Percentiles rank a stretch among this genome's conserved stretches.
Conservation (phyloP, 768 basidiomycete genomes). For the Tubosaeta brunneosetosa region DNA sequence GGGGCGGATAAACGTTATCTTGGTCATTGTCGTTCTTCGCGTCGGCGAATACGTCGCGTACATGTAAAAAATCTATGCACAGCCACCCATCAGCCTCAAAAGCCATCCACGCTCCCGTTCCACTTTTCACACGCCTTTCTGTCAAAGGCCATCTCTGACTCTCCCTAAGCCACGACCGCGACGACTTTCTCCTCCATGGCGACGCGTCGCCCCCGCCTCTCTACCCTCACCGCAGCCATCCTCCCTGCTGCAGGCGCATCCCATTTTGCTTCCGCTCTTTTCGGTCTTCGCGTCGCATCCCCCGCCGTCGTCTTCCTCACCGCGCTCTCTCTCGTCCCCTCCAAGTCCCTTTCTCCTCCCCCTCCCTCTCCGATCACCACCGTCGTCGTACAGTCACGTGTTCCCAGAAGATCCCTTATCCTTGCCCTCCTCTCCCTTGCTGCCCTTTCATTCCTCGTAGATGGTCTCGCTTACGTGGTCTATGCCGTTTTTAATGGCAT, state of each 20-base stretch:
- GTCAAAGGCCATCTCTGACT: slow-evolving; percentile 17
- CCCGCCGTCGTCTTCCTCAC: slow-evolving; percentile 62
- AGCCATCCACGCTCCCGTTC: slow-evolving; percentile 22
- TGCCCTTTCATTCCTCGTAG: slow-evolving; percentile 70
- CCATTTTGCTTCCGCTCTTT: slow-evolving; percentile 36
- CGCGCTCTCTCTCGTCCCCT: slow-evolving; percentile 54
- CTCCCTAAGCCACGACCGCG: slow-evolving; percentile 20
- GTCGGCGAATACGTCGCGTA: slow-evolving; percentile 2
- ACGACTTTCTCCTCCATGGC: slow-evolving; percentile 10
- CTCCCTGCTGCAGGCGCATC: slow-evolving; percentile 23
- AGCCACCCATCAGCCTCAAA: slow-evolving; percentile 31
- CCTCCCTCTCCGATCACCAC: slow-evolving; percentile 63
- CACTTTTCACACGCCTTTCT: slow-evolving; percentile 29
- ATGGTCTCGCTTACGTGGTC: slow-evolving; percentile 69
- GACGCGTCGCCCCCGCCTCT: slow-evolving; percentile 24
- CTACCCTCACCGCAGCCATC: slow-evolving; percentile 18
- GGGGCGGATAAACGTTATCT: slow-evolving; percentile 9
- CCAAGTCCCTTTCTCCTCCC: slow-evolving; percentile 40
- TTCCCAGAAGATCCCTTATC: slow-evolving; percentile 75
- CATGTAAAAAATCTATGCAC: slow-evolving; percentile 8
- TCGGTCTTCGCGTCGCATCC: slow-evolving; percentile 60
- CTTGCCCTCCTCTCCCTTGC: slow-evolving; percentile 63
- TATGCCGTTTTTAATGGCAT: slow-evolving; percentile 58
- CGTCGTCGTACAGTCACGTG: slow-evolving; percentile 66
- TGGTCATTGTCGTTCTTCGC: slow-evolving; percentile 3